Percentiles rank a stretch among this genome's conserved stretches.
Conservation (phyloP, 2,329 filamentous ascomycete species). For the Colletotrichum ledebouriae region DNA sequence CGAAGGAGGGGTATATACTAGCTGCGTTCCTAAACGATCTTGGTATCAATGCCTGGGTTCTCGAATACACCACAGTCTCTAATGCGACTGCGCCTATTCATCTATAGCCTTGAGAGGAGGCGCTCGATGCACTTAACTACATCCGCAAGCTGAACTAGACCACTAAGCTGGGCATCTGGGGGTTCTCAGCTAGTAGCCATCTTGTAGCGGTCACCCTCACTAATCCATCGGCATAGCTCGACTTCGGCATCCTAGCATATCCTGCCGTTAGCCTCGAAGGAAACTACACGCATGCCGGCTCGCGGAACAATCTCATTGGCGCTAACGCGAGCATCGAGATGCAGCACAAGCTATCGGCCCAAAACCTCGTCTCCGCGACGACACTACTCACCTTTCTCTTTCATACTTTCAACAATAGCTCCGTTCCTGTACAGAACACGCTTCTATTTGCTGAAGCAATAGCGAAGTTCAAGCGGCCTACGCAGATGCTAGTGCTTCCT, state of each 20-base stretch:
- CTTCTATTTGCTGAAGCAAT: constrained; percentile 48
- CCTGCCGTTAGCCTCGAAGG: constrained; percentile 45
- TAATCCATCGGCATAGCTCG: constrained; percentile 41
- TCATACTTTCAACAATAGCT: constrained; percentile 48
- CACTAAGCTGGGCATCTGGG: constrained; percentile 45
- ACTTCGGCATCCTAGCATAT: constrained; percentile 46
- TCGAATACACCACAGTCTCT: too few species aligned
- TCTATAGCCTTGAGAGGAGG: constrained; percentile 42
- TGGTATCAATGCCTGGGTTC: too few species aligned
- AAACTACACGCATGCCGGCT: constrained; percentile 41
- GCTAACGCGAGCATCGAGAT: constrained; percentile 41
- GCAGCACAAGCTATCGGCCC: constrained; percentile 44
- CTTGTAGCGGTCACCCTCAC: constrained; percentile 45
- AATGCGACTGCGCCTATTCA: constrained; percentile 5
- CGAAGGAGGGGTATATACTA: too few species aligned
- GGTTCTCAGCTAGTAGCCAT: constrained; percentile 46
- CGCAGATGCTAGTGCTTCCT: constrained; percentile 47
- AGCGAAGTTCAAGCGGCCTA: constrained; percentile 44
- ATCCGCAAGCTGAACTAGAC: constrained; percentile 42
- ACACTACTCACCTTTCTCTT: constrained; percentile 54
- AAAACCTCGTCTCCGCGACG: constrained; percentile 45
- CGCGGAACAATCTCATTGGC: constrained; percentile 44
- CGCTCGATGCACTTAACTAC: constrained; percentile 41
- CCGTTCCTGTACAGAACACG: constrained; percentile 48
- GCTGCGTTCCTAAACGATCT: too few species aligned